Conservation (phyloP, 129 eudicot species). For the Flaveria sonorensis region DNA sequence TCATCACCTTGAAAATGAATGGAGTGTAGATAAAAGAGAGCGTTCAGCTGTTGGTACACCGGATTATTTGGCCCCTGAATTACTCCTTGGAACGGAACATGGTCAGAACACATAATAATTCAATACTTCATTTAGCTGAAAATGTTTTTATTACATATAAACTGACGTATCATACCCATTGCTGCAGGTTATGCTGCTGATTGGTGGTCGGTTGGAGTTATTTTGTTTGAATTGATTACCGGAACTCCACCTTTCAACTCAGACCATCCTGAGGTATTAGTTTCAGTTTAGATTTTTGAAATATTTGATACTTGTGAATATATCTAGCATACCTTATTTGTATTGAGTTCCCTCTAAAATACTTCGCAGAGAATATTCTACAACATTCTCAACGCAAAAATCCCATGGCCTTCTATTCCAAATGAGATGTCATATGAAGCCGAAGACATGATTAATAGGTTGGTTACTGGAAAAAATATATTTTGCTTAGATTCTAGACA, state of each 20-base stretch:
- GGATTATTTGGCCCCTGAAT: constrained; percentile 92
- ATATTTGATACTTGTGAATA: not conserved
- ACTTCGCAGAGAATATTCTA: constrained; percentile 68
- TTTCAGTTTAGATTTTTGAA: constrained; percentile 19
- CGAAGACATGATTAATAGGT: constrained; percentile 87
- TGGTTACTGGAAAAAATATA: constrained; percentile 12
- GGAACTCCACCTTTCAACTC: constrained; percentile 84
- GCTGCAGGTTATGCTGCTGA: constrained; percentile 79
- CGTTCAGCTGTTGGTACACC: constrained; percentile 93
- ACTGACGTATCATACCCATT: constrained; percentile 31
- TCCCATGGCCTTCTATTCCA: constrained; percentile 82
- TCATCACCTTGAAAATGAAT: constrained; percentile 37
- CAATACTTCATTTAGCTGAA: constrained; percentile 13
- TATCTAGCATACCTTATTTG: not conserved
- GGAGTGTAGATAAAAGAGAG: constrained; percentile 43
- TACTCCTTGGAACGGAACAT: constrained; percentile 87
- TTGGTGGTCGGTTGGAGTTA: constrained; percentile 93
- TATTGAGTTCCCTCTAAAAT: constrained; percentile 6
- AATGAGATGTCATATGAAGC: constrained; percentile 77
- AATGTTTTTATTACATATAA: not conserved
- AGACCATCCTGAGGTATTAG: constrained; percentile 79
- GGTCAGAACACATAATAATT: constrained; percentile 47
- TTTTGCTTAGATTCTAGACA: not conserved
- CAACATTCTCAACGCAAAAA: constrained; percentile 79
- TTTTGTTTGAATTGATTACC: constrained; percentile 66